A percentile compares a stretch with the other conserved stretches of the same genome.
These are phyloP conservation scores for Lonicera japonica DNA, from an alignment of 129 eudicot species.

Conservation along the genomic window DNA sequence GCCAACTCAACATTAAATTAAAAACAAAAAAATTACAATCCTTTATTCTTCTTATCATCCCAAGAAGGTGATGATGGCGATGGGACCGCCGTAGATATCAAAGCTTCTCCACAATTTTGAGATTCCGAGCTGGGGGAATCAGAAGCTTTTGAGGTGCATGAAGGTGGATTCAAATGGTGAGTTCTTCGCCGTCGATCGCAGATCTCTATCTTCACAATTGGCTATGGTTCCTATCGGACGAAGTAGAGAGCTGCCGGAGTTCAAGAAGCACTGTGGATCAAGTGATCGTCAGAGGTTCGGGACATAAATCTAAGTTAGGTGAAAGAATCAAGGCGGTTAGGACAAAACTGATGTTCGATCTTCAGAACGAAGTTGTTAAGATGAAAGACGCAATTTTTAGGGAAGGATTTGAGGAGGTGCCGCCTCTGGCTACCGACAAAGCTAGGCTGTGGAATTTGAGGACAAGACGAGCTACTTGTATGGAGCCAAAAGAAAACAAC, in stretches of 20 bases:
- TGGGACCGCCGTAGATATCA: conserved; percentile 45
- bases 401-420: too few species aligned
- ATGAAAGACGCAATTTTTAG: too few species aligned
- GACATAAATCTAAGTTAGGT: conserved; percentile 25
- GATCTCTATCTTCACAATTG: conserved; percentile 6
- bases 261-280: conserved; percentile 23
- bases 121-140: conserved; percentile 71
- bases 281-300: conserved; percentile 19
- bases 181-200: conserved; percentile 22
- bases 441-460: conserved; percentile 91
- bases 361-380: too few species aligned
- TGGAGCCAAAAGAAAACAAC: conserved; percentile 34
- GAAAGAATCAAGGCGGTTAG: conserved; percentile 63
- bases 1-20: too few species aligned
- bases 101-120: conserved; percentile 60
- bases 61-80: conserved; percentile 27
- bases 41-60: too few species aligned
- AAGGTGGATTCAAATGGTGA: conserved; percentile 38
- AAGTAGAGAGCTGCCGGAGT: conserved; percentile 23
- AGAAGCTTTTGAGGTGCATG: conserved; percentile 52
- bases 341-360: conserved; percentile 68
- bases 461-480: conserved; percentile 63
- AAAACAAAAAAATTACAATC: too few species aligned
- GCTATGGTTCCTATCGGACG: conserved; percentile 21
- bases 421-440: too few species aligned